A percentile compares a stretch with the other conserved stretches of the same genome.
These are phyloP conservation scores for Lachnellula hyalina DNA, from an alignment of 2,329 filamentous ascomycete species.

Conservation along the genomic window DNA sequence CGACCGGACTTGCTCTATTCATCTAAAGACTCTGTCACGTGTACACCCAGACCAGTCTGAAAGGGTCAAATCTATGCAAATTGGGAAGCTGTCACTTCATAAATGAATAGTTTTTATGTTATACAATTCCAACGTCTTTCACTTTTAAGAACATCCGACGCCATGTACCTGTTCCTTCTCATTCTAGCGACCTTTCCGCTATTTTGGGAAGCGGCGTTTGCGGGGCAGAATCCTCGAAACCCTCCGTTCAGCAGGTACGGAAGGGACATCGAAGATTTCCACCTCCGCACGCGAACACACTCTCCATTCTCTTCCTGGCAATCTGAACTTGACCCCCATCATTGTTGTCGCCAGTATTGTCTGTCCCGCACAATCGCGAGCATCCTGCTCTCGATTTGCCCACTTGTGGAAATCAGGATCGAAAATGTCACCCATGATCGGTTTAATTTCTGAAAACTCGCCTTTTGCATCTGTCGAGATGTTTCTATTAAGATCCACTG, in stretches of 20 bases:
- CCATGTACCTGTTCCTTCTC: too few species aligned
- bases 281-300: neutral
- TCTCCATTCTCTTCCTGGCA: neutral
- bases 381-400: neutral
- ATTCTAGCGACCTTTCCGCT: neutral
- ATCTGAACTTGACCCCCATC: neutral
- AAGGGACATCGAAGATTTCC: neutral
- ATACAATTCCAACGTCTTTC: too few species aligned
- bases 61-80: too few species aligned
- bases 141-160: too few species aligned
- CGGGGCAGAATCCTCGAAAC: neutral
- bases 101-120: too few species aligned
- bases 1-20: too few species aligned
- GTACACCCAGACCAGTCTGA: too few species aligned
- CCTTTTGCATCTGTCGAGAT: neutral
- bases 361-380: neutral
- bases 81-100: too few species aligned
- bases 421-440: neutral
- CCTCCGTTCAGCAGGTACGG: neutral
- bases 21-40: too few species aligned
- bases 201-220: neutral
- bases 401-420: neutral
- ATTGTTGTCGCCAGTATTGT: neutral
- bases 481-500: neutral
- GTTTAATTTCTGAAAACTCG: neutral